Evolutionary conservation across 2,329 filamentous ascomycete genomes (phyloP), one percentile per base, ranked within the genome.

Genomic region (Mariannaea sp.): DNA sequence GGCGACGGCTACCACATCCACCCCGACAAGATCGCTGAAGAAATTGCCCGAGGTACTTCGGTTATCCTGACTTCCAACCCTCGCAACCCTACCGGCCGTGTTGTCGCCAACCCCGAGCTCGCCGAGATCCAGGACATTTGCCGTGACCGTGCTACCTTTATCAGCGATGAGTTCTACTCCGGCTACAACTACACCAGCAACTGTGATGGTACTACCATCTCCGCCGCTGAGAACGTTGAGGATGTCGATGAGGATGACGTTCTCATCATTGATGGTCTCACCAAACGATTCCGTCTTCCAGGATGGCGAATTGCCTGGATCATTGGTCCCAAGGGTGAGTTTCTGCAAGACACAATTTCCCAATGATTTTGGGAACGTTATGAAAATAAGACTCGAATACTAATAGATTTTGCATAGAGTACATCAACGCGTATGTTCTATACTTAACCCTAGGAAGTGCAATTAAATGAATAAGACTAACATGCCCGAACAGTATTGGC

Each of bases 251-350:
- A 90, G 68, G 90, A 95, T 55, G 90, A 96, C 67, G 92, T 97
- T 2, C 83, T 97, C 60, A 90, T 97, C 72, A 93, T 97, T 61
- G 93, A 97, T 70, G 93, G 93, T 43, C 82, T 97, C 20, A 97
- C 93, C 65, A 97, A 97, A 82, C 89, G 93, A 57, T 97, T 97
- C 83, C 87, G 93, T 62, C 85, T 97, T 26, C 93, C 93, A 1
- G 93, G 93, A 57, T 97, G 93, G 92, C 89, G 93, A 70, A 92
- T 97, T 36, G 92, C 93, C 6, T 97, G 93, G 93, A 92, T 97
- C 63, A 73, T 97, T 49, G 93, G 93, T 1, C 93, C 93, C 61
- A 97, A 96, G 79, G 74, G 73, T 75, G 65, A 65, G 72, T 52
- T 22, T 9, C 16, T 8, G 10, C 9, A 17, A n/a, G 4, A 24